A percentile compares a stretch with the other conserved stretches of the same genome.
These are phyloP conservation scores for Ustilago xerochloae DNA, from an alignment of 1,284 basidiomycete species.

Conservation along the genomic window DNA sequence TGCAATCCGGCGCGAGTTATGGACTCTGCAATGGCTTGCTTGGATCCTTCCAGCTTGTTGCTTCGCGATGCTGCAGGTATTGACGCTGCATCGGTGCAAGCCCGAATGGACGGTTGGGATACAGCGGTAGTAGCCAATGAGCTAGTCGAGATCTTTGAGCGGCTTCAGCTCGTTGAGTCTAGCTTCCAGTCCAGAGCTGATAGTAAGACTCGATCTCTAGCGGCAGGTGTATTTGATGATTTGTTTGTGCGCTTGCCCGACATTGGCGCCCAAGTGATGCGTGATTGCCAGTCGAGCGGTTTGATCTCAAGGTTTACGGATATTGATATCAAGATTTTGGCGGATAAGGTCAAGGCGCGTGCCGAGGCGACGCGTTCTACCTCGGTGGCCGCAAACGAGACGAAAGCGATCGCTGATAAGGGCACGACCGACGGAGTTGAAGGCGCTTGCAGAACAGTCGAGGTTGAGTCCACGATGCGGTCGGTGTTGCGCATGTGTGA, in stretches of 20 bases:
- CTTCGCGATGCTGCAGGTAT: slow-evolving; percentile 20
- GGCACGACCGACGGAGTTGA: too few species aligned
- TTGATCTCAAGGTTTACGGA: slow-evolving; percentile 37
- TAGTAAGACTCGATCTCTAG: slow-evolving; percentile 40
- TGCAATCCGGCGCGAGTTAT: slow-evolving; percentile 23
- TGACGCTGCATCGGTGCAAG: slow-evolving; percentile 23
- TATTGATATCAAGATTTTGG: slow-evolving; percentile 38
- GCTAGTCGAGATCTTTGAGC: slow-evolving; percentile 46
- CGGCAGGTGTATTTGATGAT: slow-evolving; percentile 39
- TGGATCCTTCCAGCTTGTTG: slow-evolving; percentile 40
- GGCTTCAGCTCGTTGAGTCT: slow-evolving; percentile 40
- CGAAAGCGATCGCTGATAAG: not conserved
- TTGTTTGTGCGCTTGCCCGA: slow-evolving; percentile 33
- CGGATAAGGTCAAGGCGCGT: slow-evolving; percentile 21
- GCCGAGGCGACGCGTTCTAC: not conserved
- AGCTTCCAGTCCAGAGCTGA: slow-evolving; percentile 51
- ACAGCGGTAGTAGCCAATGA: slow-evolving; percentile 36
- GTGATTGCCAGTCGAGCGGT: slow-evolving; percentile 33
- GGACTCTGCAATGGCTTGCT: slow-evolving; percentile 24
- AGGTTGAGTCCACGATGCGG: slow-evolving; percentile 19
- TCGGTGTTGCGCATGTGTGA: slow-evolving; percentile 41
- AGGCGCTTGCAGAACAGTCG: too few species aligned
- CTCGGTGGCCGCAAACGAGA: not conserved
- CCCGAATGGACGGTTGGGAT: slow-evolving; percentile 40
- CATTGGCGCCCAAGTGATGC: slow-evolving; percentile 38